These are phyloP conservation scores for Heracleum sosnowskyi DNA, from an alignment of 129 eudicot species.

Conservation along the genomic window DNA sequence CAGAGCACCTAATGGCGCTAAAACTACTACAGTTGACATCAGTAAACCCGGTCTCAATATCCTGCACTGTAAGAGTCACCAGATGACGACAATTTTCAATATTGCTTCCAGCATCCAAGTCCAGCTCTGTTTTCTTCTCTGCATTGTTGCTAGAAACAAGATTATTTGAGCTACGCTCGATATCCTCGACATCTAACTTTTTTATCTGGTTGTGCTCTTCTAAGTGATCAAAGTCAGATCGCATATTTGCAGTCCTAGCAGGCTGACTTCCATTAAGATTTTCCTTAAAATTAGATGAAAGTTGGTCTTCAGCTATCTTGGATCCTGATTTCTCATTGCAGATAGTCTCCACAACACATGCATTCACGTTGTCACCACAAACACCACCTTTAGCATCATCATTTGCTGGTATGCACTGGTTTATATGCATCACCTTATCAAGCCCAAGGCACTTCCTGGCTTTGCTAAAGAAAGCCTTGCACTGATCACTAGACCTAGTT, in stretches of 20 bases:
- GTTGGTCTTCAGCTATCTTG: slow-evolving; percentile 43
- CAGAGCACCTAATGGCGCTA: too few species aligned
- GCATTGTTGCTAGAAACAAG: slow-evolving; percentile 15
- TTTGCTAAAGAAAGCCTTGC: slow-evolving; percentile 78
- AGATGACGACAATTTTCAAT: slow-evolving; percentile 6
- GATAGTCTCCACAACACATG: slow-evolving; percentile 39
- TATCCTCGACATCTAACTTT: slow-evolving; percentile 16
- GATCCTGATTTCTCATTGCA: slow-evolving; percentile 36
- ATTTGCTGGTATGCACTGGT: background rate
- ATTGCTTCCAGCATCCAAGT: slow-evolving; percentile 15
- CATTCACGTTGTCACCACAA: slow-evolving; percentile 16
- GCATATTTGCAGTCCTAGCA: slow-evolving; percentile 7
- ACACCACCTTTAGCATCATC: slow-evolving; percentile 39
- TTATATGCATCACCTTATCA: slow-evolving; percentile 24
- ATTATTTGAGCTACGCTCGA: slow-evolving; percentile 20
- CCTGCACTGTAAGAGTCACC: slow-evolving; percentile 11
- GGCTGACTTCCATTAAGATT: slow-evolving; percentile 26
- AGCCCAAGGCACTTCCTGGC: slow-evolving; percentile 69
- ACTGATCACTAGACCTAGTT: slow-evolving; percentile 33
- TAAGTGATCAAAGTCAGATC: slow-evolving; percentile 19
- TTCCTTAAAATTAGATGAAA: slow-evolving; percentile 22
- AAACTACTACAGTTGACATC: too few species aligned
- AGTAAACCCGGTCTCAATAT: slow-evolving; percentile 1
- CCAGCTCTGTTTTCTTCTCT: slow-evolving; percentile 22
- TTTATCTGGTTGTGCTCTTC: slow-evolving; percentile 18